Base-by-base conservation (phyloP, 2,329 filamentous ascomycete genomes). In the Claviceps digitariae region DNA sequence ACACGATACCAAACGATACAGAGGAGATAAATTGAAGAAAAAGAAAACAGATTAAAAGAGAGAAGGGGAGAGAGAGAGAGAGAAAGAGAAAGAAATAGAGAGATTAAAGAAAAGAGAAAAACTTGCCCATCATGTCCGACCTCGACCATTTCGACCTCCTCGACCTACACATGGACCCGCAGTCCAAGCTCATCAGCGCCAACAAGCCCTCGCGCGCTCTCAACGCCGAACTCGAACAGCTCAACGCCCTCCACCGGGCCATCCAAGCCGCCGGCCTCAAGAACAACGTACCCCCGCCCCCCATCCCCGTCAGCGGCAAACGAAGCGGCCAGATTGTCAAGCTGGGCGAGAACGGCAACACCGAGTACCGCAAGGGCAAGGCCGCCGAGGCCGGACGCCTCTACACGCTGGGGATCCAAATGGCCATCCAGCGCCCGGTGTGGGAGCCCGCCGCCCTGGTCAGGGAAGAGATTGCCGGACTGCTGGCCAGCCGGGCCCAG, bases 301-400 rank as follows among this genome's bases (percentile, higher is more conserved):
- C 93, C 0, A 78, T 95, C 44, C 90, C 90, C 55, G 84, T 96
- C 57, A 94, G 95, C 75, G 90, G 89, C 51, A 95, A 96, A 73
- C 88, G 91, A 64, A 84, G 80, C 59, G 89, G 87, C 38, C 83
- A 90, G 66, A 86, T 98, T 69, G 81, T 77, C 70, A 97, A 97
- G 73, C 83, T 97, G 59, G 87, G 90, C 66, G 93, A 97, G 67
- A 79, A 79, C 54, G 91, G 89, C 63, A 95, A 95, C 74, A 73
- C 73, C 55, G 82, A 87, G 61, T 91, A 87, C 75, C 86, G 88
- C 69, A 90, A 91, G 70, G 78, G 78, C 61, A 78, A 82, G 60
- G 82, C 86, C 71, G 70, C 69, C 53, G 88, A 94, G 52, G 91
- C 91, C 4, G 76, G 89, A 60, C 83, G 83, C 60, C 78, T 90